A percentile compares a stretch with the other conserved stretches of the same genome.
These are phyloP conservation scores for Clitopilus hobsonii DNA, from an alignment of 768 basidiomycete genomes.

Conservation along the genomic window DNA sequence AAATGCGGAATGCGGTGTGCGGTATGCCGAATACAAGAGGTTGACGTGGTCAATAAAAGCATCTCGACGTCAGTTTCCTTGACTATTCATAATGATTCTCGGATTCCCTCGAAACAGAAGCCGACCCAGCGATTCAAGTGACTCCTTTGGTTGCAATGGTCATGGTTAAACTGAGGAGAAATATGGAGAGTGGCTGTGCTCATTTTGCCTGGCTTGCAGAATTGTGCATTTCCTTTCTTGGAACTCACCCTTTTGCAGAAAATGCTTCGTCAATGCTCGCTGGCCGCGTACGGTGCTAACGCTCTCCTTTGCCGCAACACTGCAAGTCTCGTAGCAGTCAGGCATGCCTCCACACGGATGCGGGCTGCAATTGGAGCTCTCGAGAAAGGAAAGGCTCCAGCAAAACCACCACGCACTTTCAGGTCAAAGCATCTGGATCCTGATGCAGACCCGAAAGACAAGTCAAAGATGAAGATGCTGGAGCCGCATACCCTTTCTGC, in stretches of 20 bases:
- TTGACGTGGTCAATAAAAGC: background rate
- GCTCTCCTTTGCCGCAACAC: background rate
- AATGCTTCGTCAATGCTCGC: background rate
- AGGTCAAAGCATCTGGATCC: constrained; percentile 40
- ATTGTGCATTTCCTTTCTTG: background rate
- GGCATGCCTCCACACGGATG: background rate
- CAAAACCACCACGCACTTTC: constrained; percentile 11
- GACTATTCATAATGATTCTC: too few species aligned
- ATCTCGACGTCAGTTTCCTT: too few species aligned
- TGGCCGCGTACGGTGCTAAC: background rate
- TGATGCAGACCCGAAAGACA: constrained; percentile 17
- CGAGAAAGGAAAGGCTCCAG: constrained; percentile 5
- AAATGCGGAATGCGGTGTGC: constrained; percentile 3
- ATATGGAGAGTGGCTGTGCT: background rate
- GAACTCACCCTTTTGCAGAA: background rate
- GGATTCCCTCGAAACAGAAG: background rate
- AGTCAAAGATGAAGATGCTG: constrained; percentile 36
- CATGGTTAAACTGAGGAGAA: background rate
- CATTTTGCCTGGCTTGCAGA: background rate
- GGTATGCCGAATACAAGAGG: too few species aligned
- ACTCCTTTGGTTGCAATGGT: background rate
- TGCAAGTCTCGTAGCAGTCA: background rate
- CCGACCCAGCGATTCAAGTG: background rate
- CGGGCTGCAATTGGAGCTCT: constrained; percentile 1
- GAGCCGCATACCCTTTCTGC: constrained; percentile 59